Percentiles rank a stretch among this genome's conserved stretches.
Conservation (phyloP, 495 filamentous ascomycete species). For the Staphylotrichum longicolle region DNA sequence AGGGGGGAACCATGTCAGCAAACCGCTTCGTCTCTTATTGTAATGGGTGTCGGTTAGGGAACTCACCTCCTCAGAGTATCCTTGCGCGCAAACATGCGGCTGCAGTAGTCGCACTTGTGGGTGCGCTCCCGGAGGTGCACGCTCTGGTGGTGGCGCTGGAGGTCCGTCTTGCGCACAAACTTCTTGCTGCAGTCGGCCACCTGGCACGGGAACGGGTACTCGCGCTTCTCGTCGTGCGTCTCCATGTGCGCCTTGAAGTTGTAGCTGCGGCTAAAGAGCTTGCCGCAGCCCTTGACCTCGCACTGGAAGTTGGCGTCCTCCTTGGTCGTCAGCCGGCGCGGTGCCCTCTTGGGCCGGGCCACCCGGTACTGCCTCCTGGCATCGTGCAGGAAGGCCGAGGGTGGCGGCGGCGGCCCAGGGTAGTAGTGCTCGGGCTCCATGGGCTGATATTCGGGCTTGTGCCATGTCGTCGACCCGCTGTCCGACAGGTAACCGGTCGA, state of each 20-base stretch:
- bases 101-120: constrained; percentile 68
- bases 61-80: constrained; percentile 77
- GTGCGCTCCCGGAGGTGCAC: constrained; percentile 76
- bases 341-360: constrained; percentile 43
- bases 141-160: constrained; percentile 77
- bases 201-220: constrained; percentile 66
- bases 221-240: constrained; percentile 75
- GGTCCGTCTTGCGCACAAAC: constrained; percentile 82
- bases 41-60: neutral
- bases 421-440: constrained; percentile 45
- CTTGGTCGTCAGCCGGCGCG: constrained; percentile 62
- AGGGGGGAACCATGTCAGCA: constrained; percentile 9
- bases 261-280: constrained; percentile 80
- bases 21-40: neutral
- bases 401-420: constrained; percentile 30
- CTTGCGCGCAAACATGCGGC: constrained; percentile 72
- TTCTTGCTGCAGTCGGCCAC: constrained; percentile 64
- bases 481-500: constrained; percentile 51
- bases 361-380: constrained; percentile 39
- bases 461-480: constrained; percentile 47
- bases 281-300: constrained; percentile 65
- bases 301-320: constrained; percentile 79
- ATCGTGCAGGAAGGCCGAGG: constrained; percentile 33
- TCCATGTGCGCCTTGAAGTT: constrained; percentile 91
- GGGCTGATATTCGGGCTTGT: constrained; percentile 47